Evolutionary conservation across 1,284 basidiomycete genomes (phyloP).

Genomic region (Spongispora temasekensis): DNA sequence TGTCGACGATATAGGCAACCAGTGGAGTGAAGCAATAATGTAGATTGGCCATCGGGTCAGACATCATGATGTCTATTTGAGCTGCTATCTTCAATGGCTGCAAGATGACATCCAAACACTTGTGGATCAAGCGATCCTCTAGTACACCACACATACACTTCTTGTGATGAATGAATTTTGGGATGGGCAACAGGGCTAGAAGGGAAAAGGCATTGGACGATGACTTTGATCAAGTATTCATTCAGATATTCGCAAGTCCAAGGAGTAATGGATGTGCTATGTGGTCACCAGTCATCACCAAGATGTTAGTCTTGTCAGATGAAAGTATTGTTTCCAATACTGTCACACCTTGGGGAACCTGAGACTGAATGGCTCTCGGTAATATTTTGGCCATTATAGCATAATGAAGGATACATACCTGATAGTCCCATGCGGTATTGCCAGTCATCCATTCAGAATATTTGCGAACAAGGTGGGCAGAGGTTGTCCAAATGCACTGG

Average conservation of each 20-base stretch:
- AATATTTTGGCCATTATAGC: not conserved
- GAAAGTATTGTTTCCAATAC: not conserved
- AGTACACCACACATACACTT: not conserved
- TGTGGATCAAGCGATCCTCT: not conserved
- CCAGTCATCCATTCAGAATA: not conserved
- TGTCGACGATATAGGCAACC: not conserved
- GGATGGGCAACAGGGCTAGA: not conserved
- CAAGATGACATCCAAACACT: not conserved
- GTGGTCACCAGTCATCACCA: not conserved
- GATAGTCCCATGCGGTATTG: not conserved
- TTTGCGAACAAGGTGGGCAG: not conserved
- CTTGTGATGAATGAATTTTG: not conserved
- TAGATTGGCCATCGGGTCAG: not conserved
- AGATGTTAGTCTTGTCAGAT: not conserved
- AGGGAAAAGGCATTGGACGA: not conserved
- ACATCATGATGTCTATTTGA: not conserved
- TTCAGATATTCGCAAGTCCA: not conserved
- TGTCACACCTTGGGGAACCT: not conserved
- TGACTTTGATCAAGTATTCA: not conserved
- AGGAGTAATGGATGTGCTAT: not conserved
- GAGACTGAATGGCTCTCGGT: not conserved
- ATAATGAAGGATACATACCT: not conserved
- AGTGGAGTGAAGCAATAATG: not conserved
- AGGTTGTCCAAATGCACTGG: not conserved
- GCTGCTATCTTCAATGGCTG: not conserved